Evolutionary conservation across 2,329 filamentous ascomycete genomes (phyloP).

Genomic region (Fusarium sp.): DNA sequence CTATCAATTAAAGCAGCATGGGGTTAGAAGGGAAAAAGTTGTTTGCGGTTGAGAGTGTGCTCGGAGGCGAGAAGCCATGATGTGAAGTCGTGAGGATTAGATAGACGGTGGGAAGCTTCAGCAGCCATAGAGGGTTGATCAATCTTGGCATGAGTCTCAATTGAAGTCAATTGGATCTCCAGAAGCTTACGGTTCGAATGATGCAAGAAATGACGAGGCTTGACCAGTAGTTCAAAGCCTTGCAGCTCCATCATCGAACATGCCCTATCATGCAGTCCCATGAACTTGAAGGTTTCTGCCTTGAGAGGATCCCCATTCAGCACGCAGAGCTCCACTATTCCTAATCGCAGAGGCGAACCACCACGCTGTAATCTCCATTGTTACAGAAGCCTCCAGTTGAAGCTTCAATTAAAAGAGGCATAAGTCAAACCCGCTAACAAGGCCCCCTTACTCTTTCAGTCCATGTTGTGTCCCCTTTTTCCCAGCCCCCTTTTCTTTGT

Average conservation of each 20-base stretch:
- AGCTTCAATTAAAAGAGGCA: slow-evolving; percentile 16
- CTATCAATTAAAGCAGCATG: slow-evolving; percentile 41
- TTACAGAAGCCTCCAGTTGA: slow-evolving; percentile 10
- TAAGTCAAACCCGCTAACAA: slow-evolving; percentile 18
- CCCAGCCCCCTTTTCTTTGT: slow-evolving; percentile 34
- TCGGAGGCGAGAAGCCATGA: slow-evolving; percentile 33
- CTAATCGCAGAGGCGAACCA: slow-evolving; percentile 20
- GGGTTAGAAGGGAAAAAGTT: slow-evolving; percentile 33
- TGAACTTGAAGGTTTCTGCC: slow-evolving; percentile 42
- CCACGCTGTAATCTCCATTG: slow-evolving; percentile 14
- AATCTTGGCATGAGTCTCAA: slow-evolving; percentile 10
- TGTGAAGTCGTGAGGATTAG: slow-evolving; percentile 44
- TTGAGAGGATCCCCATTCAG: slow-evolving; percentile 38
- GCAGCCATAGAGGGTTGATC: background rate
- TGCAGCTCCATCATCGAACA: slow-evolving; percentile 41
- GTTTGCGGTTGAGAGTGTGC: slow-evolving; percentile 36
- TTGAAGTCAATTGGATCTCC: slow-evolving; percentile 42
- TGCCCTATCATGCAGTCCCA: slow-evolving; percentile 47
- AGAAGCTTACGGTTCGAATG: slow-evolving; percentile 8
- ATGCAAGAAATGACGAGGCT: slow-evolving; percentile 38
- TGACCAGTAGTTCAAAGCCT: slow-evolving; percentile 32
- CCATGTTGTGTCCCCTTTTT: slow-evolving; percentile 7
- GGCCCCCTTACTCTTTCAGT: slow-evolving; percentile 25
- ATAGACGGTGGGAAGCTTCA: slow-evolving; percentile 28
- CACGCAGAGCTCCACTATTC: slow-evolving; percentile 17